Evolutionary conservation across 2,329 filamentous ascomycete genomes (phyloP), one percentile per base, ranked within the genome.

Genomic region (Didymella segeticola): DNA sequence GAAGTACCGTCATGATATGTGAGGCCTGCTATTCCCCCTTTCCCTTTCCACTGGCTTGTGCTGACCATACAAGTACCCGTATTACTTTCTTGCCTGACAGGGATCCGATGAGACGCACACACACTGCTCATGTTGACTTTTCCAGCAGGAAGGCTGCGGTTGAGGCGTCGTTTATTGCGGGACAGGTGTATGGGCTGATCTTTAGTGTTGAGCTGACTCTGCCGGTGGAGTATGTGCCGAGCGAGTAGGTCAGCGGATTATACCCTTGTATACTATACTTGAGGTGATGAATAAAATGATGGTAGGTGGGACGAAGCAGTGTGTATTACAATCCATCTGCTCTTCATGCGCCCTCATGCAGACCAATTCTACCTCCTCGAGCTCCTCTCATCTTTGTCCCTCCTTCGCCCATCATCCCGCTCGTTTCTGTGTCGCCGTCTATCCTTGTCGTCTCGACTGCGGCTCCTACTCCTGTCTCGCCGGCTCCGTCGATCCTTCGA

Each of bases 361-460:
- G 8, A 12, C 34, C 3, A 7, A 27, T 10, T 19, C 19, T 38
- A 38, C 5, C 31, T 29, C 23, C 46, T 42, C 12, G 26, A 26
- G n/a, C 22, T 41, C 36, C 14, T 39, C 7, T 41, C 41, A 17
- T 38, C 39, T 50, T 39, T 48, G 25, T 51, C 39, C 26, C 15
- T 3, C 11, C 25, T 26, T 37, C 47, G 30, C 12, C 66, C 64
- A 38, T 67, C 60, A 11, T 67, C 65, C n/a, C 63, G 56, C 30
- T 70, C 64, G 25, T 62, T 58, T 22, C 62, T 65, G 29, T 65
- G 57, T 39, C 66, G 67, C 43, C 67, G 61, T 11, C 62, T 43
- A 17, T 66, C 65, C 17, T 71, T 64, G 10, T 56, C 56, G 23
- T 67, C 62, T 25, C 62, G 54, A 47, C 53, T 63, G 17, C 60